Conservation (phyloP, 441 rosid species). For the Metrosideros polymorpha region DNA sequence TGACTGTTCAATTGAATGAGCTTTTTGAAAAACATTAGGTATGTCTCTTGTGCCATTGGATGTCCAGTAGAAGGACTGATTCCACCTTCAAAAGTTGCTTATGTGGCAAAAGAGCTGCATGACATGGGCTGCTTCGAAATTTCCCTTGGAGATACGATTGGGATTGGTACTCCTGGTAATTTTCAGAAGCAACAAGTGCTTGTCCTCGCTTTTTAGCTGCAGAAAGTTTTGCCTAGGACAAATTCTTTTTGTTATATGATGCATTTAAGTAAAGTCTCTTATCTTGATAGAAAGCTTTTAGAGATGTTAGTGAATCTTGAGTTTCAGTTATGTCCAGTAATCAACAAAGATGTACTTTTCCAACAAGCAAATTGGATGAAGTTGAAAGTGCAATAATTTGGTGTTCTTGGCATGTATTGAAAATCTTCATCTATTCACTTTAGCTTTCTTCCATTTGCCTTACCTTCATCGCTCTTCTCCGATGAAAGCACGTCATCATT, state of each 20-base stretch:
- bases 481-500: not conserved
- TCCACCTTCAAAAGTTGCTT: constrained; percentile 74
- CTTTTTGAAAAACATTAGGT: constrained; percentile 31
- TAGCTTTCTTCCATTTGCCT: not conserved
- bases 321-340: not conserved
- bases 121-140: constrained; percentile 98
- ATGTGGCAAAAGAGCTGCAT: constrained; percentile 78
- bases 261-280: not conserved
- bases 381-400: not conserved
- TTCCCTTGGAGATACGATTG: constrained; percentile 88
- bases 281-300: not conserved
- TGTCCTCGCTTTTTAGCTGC: not conserved
- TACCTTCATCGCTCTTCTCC: not conserved
- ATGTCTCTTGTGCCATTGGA: constrained; percentile 89
- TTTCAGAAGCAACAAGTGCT: not conserved
- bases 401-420: not conserved
- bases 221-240: not conserved
- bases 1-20: constrained; percentile 1
- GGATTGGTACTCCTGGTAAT: constrained; percentile 94
- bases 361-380: not conserved
- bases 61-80: constrained; percentile 90
- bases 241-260: not conserved
- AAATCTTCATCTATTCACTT: not conserved
- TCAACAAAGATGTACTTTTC: not conserved
- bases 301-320: not conserved